phyloP scores from a whole-genome alignment of 2,329 filamentous ascomycete genomes.

The Hypoxylon sp. region DNA sequence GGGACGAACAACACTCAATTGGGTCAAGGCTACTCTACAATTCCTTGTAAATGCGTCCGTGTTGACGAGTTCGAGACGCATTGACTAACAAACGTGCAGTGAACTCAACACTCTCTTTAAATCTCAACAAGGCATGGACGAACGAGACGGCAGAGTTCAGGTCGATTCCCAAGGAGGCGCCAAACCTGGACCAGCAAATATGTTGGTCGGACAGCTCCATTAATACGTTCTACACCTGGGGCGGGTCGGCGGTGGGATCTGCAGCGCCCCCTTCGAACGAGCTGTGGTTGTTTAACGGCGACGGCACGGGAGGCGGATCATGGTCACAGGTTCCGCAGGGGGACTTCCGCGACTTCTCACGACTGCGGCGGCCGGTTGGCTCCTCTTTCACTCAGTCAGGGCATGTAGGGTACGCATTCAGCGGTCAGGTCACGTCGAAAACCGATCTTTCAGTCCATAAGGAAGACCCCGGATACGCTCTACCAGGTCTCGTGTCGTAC shows the following conservation, averaged over 20 bases:
- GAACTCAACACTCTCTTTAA: constrained; percentile 47
- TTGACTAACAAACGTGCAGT: constrained; percentile 37
- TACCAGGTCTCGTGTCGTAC: constrained; percentile 46
- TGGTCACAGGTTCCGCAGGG: constrained; percentile 44
- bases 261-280: constrained; percentile 37
- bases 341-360: constrained; percentile 46
- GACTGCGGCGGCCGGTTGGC: constrained; percentile 46
- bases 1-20: constrained; percentile 29
- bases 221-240: constrained; percentile 48
- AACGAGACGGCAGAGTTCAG: constrained; percentile 44
- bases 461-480: constrained; percentile 36
- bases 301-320: constrained; percentile 45
- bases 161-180: constrained; percentile 42
- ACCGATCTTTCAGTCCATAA: constrained; percentile 41
- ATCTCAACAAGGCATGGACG: constrained; percentile 47
- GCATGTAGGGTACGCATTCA: constrained; percentile 45
- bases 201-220: constrained; percentile 46
- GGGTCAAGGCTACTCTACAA: constrained; percentile 30
- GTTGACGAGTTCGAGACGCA: background rate
- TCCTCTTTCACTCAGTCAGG: constrained; percentile 41
- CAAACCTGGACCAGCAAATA: constrained; percentile 44
- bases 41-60: constrained; percentile 33
- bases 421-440: constrained; percentile 39
- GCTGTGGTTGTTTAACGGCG: constrained; percentile 46
- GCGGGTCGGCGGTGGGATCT: constrained; percentile 40